A percentile compares a stretch with the other conserved stretches of the same genome.
Conservation (phyloP, 2,329 filamentous ascomycete genomes). For the Nectriaceae sp. region DNA sequence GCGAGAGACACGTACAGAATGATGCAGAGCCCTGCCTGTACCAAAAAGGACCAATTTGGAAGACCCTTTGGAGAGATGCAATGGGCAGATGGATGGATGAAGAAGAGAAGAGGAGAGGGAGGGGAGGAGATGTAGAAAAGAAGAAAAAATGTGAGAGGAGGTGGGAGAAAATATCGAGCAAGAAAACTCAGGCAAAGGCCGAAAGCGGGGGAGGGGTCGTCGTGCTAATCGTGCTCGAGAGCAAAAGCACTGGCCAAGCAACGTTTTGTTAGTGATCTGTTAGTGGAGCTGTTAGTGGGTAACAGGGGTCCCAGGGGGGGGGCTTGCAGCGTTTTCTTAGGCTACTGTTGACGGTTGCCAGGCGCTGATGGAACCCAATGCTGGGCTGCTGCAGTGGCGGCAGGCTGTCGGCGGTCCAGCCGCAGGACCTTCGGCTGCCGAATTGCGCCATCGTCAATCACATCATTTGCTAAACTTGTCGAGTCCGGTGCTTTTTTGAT, state of each 20-base stretch:
- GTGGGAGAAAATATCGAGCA: constrained; percentile 16
- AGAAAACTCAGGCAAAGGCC: constrained; percentile 30
- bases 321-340: no score
- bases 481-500: no score
- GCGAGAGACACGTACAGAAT: constrained; percentile 19
- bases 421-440: constrained; percentile 22
- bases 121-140: constrained; percentile 20
- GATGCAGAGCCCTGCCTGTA: constrained; percentile 29
- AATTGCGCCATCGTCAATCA: constrained; percentile 30
- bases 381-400: neutral
- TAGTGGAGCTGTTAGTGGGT: no score
- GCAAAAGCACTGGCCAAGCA: no score
- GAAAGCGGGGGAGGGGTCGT: constrained; percentile 39
- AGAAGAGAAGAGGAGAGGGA: constrained; percentile 19
- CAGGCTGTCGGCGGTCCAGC: neutral
- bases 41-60: constrained; percentile 28
- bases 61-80: constrained; percentile 28
- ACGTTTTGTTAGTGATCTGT: no score
- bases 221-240: no score
- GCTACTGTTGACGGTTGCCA: no score
- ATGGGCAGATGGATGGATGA: constrained; percentile 22
- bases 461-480: constrained; percentile 21
- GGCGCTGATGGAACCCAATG: no score
- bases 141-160: constrained; percentile 21
- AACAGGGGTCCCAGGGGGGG: no score